Conservation (phyloP, 768 basidiomycete genomes). For the Agaricus subrufescens region DNA sequence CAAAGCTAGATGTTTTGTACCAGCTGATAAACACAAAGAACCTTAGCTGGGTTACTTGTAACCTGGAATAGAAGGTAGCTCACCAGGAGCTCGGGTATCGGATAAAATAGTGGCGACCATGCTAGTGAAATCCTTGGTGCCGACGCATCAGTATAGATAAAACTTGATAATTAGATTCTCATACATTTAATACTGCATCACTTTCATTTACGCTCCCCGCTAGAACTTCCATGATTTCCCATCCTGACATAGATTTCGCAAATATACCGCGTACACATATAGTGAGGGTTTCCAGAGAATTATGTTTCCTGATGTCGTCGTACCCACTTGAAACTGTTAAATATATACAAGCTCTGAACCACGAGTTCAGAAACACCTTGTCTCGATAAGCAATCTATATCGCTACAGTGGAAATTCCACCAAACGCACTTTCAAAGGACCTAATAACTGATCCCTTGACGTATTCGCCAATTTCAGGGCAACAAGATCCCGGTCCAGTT, state of each 20-base stretch:
- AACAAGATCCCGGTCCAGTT: slow-evolving; percentile 46
- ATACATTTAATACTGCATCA: slow-evolving; percentile 47
- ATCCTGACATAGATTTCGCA: slow-evolving; percentile 56
- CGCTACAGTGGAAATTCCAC: background rate
- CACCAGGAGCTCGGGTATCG: slow-evolving; percentile 42
- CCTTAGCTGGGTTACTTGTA: background rate
- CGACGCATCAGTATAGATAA: background rate
- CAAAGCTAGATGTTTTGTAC: slow-evolving; percentile 46
- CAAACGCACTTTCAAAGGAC: slow-evolving; percentile 44
- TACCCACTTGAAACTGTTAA: slow-evolving; percentile 30
- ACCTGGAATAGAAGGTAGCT: slow-evolving; percentile 8
- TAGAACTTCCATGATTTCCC: slow-evolving; percentile 70
- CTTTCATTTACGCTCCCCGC: slow-evolving; percentile 56
- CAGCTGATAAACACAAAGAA: slow-evolving; percentile 27
- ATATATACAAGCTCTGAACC: slow-evolving; percentile 44
- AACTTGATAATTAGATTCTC: background rate
- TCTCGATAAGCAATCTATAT: slow-evolving; percentile 17
- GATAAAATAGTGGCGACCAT: slow-evolving; percentile 42
- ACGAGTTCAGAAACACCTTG: slow-evolving; percentile 45
- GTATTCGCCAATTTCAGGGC: slow-evolving; percentile 32
- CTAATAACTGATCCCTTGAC: slow-evolving; percentile 46
- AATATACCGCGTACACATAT: slow-evolving; percentile 44
- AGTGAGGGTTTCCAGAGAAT: slow-evolving; percentile 49
- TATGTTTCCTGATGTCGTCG: slow-evolving; percentile 31
- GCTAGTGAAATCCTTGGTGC: slow-evolving; percentile 41